Percentiles rank a stretch among this genome's conserved stretches.
phyloP scores from a whole-genome alignment of 2,329 filamentous ascomycete genomes.

The Mycosphaerella sp. region DNA sequence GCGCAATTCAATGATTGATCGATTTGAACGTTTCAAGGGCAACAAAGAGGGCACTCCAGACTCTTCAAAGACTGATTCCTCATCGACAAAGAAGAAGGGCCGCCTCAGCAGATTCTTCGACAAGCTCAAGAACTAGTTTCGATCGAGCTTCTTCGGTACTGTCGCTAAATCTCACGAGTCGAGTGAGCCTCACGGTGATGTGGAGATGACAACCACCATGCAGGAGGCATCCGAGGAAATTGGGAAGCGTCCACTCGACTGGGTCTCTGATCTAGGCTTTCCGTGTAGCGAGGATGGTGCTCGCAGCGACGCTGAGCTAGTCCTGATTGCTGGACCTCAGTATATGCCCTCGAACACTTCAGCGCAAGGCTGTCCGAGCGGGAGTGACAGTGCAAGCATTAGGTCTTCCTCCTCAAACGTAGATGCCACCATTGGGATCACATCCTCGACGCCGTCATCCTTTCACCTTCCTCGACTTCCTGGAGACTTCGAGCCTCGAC shows the following conservation, averaged over 20 bases:
- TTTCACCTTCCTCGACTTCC: constrained; percentile 1
- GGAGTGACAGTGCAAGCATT: background rate
- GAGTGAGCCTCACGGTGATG: background rate
- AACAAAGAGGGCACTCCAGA: constrained; percentile 37
- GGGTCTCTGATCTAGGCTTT: no score
- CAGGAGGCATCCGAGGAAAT: background rate
- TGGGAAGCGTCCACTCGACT: background rate
- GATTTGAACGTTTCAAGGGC: constrained; percentile 23
- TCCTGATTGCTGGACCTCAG: no score
- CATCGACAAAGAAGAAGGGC: constrained; percentile 43
- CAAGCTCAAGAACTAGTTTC: constrained; percentile 36
- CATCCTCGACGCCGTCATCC: background rate
- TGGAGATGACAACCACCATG: background rate
- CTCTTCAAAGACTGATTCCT: constrained; percentile 30
- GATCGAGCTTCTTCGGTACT: background rate
- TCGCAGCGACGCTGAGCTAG: no score
- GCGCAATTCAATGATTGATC: constrained; percentile 26
- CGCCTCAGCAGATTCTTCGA: constrained; percentile 48
- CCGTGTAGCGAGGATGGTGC: no score
- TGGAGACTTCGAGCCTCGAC: background rate
- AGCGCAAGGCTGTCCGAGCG: background rate
- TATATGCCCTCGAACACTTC: no score
- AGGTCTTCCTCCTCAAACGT: background rate
- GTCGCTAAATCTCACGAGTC: background rate
- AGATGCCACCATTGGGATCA: background rate